These are phyloP conservation scores for Saccharomyces hybrid DNA, from an alignment of 1,139 yeast genomes.

Conservation along the genomic window DNA sequence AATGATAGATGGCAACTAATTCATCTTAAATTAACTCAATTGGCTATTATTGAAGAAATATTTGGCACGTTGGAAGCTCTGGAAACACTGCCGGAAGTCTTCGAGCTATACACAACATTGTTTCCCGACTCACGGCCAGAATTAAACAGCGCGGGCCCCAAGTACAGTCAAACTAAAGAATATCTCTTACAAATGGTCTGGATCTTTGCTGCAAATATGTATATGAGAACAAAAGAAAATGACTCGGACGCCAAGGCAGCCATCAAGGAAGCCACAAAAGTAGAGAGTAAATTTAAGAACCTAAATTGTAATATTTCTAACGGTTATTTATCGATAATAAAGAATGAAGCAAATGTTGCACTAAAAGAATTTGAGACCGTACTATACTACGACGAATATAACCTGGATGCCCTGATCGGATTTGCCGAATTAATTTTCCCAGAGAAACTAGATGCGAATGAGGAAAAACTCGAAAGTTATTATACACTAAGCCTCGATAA, in stretches of 20 bases:
- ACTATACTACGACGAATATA: conserved; percentile 43
- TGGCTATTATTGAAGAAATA: conserved; percentile 59
- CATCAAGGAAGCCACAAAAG: conserved; percentile 58
- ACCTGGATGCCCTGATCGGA: conserved; percentile 59
- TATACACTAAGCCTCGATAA: conserved; percentile 7
- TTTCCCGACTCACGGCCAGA: conserved; percentile 37
- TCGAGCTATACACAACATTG: conserved; percentile 50
- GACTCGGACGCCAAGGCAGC: conserved; percentile 63
- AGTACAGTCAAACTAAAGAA: conserved; percentile 11
- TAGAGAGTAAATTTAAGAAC: conserved; percentile 20
- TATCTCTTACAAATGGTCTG: conserved; percentile 53
- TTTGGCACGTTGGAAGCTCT: conserved; percentile 56
- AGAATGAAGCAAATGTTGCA: conserved; percentile 36
- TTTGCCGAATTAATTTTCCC: conserved; percentile 48
- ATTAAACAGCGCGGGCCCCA: conserved; percentile 14
- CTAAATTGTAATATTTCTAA: conserved; percentile 46
- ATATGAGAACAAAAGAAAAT: conserved; percentile 45
- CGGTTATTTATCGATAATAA: conserved; percentile 41
- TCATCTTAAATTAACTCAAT: conserved; percentile 68
- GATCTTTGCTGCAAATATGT: conserved; percentile 67
- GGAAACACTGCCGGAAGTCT: conserved; percentile 59
- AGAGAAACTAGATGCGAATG: conserved; percentile 12
- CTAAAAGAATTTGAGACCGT: conserved; percentile 64
- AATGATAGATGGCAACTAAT: conserved; percentile 49
- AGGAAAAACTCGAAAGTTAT: conserved; percentile 11